Evolutionary conservation across 495 filamentous ascomycete genomes (phyloP).

Genomic region (Aspergillus bridgeri): DNA sequence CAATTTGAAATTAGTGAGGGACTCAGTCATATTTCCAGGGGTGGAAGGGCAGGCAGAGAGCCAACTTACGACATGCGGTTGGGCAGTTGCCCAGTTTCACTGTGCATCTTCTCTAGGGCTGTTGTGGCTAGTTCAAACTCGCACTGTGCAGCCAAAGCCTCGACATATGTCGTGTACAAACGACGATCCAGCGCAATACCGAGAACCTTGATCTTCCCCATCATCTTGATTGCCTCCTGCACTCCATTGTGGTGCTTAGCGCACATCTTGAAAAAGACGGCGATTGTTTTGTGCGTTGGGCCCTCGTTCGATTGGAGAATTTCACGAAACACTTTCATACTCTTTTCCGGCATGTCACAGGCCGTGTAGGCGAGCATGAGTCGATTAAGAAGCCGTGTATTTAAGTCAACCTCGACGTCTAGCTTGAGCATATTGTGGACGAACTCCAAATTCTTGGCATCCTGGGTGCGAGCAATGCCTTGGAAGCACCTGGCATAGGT

Average conservation of each 20-base stretch:
- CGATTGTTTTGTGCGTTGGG: constrained; percentile 72
- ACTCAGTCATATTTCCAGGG: constrained; percentile 12
- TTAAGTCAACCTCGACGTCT: constrained; percentile 71
- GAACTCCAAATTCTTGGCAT: constrained; percentile 62
- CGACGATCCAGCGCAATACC: constrained; percentile 69
- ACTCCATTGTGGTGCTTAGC: constrained; percentile 61
- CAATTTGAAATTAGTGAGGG: constrained; percentile 17
- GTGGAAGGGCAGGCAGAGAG: background rate
- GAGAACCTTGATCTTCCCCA: constrained; percentile 67
- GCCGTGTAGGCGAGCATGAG: constrained; percentile 81
- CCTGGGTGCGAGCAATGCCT: constrained; percentile 63
- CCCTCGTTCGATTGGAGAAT: constrained; percentile 76
- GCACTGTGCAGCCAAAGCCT: constrained; percentile 67
- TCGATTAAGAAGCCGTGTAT: constrained; percentile 71
- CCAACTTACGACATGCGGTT: constrained; percentile 68
- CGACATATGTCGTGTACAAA: constrained; percentile 71
- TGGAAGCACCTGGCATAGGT: constrained; percentile 75
- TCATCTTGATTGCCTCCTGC: constrained; percentile 64
- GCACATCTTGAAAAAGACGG: constrained; percentile 74
- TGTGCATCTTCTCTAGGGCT: constrained; percentile 62
- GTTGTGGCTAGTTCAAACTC: constrained; percentile 61
- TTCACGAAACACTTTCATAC: constrained; percentile 75
- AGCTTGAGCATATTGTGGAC: constrained; percentile 92
- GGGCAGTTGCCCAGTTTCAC: constrained; percentile 59
- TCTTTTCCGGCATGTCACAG: constrained; percentile 58